Evolutionary conservation across 495 filamentous ascomycete species (phyloP), one percentile per base, ranked within the genome.

Genomic region (Aspergillus coremiiformis): DNA sequence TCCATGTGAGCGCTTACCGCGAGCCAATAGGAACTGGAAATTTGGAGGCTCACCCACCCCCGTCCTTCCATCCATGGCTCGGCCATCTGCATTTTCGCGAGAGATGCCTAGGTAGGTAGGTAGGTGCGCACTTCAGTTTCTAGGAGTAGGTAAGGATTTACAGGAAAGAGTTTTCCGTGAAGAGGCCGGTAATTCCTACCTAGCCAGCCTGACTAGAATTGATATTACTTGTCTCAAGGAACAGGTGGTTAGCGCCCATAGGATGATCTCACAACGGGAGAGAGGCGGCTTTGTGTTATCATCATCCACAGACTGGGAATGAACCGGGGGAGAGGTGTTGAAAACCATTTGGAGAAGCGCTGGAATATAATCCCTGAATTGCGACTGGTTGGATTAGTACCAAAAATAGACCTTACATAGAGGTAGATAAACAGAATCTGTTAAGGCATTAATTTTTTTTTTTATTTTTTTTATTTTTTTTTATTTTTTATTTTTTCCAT

Each of bases 1-100:
- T 39, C 19, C 37, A 42, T 32, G 53, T 57, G 51, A 57, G 60
- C 60, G 60, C 60, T 59, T 59, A 62, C 47, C 27, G 22, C 15
- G 22, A 23, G 51, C 53, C 57, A 58, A 55, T 48, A 27, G 43
- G 27, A 35, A 11, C 14, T 8, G 27, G 5, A 21, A 22, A 12
- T 22, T 17, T n/a, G 15, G 23, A n/a, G 42, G 30, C 43, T 35
- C 51, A 29, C 42, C 23, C 30, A n/a, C 19, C 23, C 24, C 39
- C n/a, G 19, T 24, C 17, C 41, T 33, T 20, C 22, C 30, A 39
- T 23, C 21, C 3, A 44, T 23, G 17, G 30, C 24, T 44, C 33
- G 17, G 39, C 22, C 37, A 14, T 15, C 15, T 32, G 15, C 33
- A 15, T 20, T 5, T 11, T 10, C 12, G n/a, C 1, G n/a, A 41